Base-by-base conservation (phyloP, 257 asterid genomes). In the Ajuga chamaepitys region DNA sequence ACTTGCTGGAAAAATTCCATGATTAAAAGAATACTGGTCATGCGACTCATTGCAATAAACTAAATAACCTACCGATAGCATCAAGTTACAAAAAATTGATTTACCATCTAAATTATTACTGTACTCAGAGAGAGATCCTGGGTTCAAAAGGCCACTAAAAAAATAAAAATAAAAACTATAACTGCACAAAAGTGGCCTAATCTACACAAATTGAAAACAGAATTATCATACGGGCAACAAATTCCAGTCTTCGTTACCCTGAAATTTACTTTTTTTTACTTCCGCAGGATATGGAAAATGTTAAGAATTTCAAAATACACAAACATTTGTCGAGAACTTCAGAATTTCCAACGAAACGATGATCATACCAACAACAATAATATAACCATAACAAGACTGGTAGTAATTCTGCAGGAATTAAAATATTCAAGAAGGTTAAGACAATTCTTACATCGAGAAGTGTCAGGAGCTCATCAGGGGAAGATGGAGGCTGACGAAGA, bases 401-500 rank as follows among this genome's bases (percentile, higher is more conserved):
- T 22, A 34, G 38, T 9, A 48, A 50, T 53, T 53, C 21, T 3
- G 40, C 24, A 2, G 1, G 25, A 30, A 56, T 56, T 9, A 41
- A 56, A 9, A 56, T 9, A 13, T 56, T 32, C 16, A 18, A 17
- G 22, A 47, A 35, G 42, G 18, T 41, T 38, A 40, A 30, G 17
- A 17, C 22, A 54, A 40, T 17, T 24, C 88, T 80, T 78, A 90
- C 97, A 70, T 90, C 96, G 58, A 90, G 93, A 75, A 88, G 72
- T 32, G 78, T 55, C 26, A 88, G 81, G 58, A 90, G 93, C 30
- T 86, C 84, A 3, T 84, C 88, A 22, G 46, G 58, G 8, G 86
- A 71, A 62, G 88, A 13, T 1, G 96, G 87, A 40, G 84, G 91
- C 62, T 72, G 78, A 30, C 70, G 83, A 73, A 90, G 96, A 67